Evolutionary conservation across 768 basidiomycete genomes (phyloP).

Genomic region (Xerocomus brunneocitrinus): DNA sequence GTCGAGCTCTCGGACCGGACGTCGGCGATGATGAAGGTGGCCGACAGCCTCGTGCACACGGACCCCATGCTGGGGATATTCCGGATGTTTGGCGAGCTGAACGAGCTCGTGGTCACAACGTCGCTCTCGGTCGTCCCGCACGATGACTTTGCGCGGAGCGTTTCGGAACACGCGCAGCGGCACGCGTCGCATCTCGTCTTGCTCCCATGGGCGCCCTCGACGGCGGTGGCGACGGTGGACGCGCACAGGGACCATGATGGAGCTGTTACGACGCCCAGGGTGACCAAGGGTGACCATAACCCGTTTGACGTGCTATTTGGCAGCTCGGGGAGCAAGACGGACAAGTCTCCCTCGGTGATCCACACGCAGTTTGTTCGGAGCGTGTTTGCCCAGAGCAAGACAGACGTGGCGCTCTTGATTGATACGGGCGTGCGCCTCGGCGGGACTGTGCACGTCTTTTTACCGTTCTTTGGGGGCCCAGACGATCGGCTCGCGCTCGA

Average conservation of each 20-base stretch:
- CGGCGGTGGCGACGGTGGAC: constrained; percentile 7
- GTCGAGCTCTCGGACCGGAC: constrained; percentile 76
- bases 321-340: constrained; percentile 18
- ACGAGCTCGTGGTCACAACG: constrained; percentile 59
- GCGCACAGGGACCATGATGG: not conserved
- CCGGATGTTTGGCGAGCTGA: constrained; percentile 70
- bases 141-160: constrained; percentile 67
- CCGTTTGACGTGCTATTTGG: constrained; percentile 73
- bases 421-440: constrained; percentile 46
- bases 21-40: constrained; percentile 57
- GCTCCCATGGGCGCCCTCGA: constrained; percentile 70
- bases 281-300: constrained; percentile 32
- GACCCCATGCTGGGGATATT: constrained; percentile 74
- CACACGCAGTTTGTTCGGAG: constrained; percentile 84
- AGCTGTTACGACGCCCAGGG: constrained; percentile 11
- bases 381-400: constrained; percentile 66
- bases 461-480: constrained; percentile 92
- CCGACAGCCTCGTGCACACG: constrained; percentile 62
- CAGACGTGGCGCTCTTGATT: constrained; percentile 81
- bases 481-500: constrained; percentile 87
- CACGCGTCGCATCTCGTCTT: constrained; percentile 69
- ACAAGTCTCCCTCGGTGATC: constrained; percentile 45
- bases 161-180: constrained; percentile 60
- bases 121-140: constrained; percentile 71
- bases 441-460: constrained; percentile 60